Evolutionary conservation across 1,139 yeast genomes (phyloP), one percentile per base, ranked within the genome.

Genomic region (Saccharomycopsis crataegensis): DNA sequence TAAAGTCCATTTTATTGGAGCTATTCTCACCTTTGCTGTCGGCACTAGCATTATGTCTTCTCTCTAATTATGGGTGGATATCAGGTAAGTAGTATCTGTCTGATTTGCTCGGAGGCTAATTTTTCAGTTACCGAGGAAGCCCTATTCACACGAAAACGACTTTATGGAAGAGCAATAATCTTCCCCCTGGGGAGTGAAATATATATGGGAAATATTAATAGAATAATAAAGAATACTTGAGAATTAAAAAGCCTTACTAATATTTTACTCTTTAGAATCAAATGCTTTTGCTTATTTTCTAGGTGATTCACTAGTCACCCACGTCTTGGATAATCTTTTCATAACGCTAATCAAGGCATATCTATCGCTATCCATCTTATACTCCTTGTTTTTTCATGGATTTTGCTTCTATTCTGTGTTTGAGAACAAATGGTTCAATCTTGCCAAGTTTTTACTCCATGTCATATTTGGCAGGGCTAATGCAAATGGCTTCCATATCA

Each of bases 331-430:
- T 1, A 2, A 16, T 11, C 16, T 42, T 42, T 42, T 16, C 31
- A 12, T 42, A 16, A 16, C 17, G 12, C 12, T 42, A 3, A 22
- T 22, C 12, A 16, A 47, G 33, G 3, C 37, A n/a, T 47, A 38
- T 33, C 12, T 47, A 12, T 36, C 31, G 12, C n/a, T 33, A 11
- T 49, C 52, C 7, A 14, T 49, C 6, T 17, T 49, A 1, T 49
- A 42, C n/a, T 43, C 48, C 8, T 6, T 43, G 14, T 22, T 44
- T 11, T 49, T 49, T 36, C 42, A 43, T 43, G 47, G 14, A 7
- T 49, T 49, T 16, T 49, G 52, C 16, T 34, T 32, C 34, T n/a
- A 34, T 34, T 49, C 52, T 11, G 36, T 49, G 12, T 17, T 32
- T 17, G 52, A 49, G 9, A 43, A 12, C n/a, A 43, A 44, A 32